Base-by-base conservation (phyloP, 345 rosid species). In the Trapa incisa region DNA sequence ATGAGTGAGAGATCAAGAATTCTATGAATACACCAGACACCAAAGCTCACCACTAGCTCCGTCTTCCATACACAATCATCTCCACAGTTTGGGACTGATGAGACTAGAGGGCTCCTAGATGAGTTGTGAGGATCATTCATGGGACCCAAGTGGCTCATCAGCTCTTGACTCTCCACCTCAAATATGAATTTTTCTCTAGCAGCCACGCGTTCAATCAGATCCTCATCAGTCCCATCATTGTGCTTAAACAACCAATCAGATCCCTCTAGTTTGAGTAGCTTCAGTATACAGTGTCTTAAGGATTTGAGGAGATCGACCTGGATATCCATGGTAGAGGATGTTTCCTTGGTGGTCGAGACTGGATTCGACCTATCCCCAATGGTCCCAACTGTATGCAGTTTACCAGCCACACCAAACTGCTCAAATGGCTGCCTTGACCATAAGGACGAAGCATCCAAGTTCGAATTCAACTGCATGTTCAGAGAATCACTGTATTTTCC, bases 401-500 rank as follows among this genome's bases (percentile, higher is more conserved):
- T 91, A 66, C 87, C 94, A 32, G 88, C 90, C n/a, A 86, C 84
- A 67, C 96, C 96, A 78, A 95, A 91, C 84, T 89, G 98, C 85
- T 95, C 97, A 78, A 82, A 89, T 61, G 98, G 99, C 77, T 95
- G 98, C 77, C 82, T 83, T 22, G 91, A 87, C 99, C 99, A 95
- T 61, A 95, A 86, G 5, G 99, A 94, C 70, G 89, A 85, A 12
- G 82, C 75, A 58, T 77, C 79, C 4, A 87, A 56, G 65, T 76
- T 76, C 68, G 86, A 70, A 67, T 71, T 75, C 38, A 68, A 45
- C 48, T 45, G 48, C 48, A 45, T 45, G 48, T 11, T 61, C 64
- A 79, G 78, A 22, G 80, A 63, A 77, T 79, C 90, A 67, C 81
- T 74, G 74, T 84, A 85, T 15, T 77, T 81, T 73, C 75, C 83